A percentile compares a stretch with the other conserved stretches of the same genome.
These are phyloP conservation scores for Sedum album DNA, from an alignment of 164 flowering plant genomes.

Conservation along the genomic window DNA sequence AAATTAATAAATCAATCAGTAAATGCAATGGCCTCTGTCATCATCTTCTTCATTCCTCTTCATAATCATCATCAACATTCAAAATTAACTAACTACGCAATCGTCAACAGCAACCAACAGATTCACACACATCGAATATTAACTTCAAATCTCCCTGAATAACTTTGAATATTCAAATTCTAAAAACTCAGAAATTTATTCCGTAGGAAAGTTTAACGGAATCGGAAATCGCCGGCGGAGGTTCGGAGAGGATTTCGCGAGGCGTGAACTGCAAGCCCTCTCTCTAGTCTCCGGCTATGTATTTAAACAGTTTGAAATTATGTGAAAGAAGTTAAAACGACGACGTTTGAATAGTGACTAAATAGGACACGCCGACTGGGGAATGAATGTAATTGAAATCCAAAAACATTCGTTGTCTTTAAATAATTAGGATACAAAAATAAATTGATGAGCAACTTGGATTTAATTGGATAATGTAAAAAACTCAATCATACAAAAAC, in stretches of 20 bases:
- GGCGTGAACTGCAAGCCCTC: neutral
- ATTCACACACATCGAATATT: neutral
- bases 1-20: neutral
- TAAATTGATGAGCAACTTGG: neutral
- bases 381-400: neutral
- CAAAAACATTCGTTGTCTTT: neutral
- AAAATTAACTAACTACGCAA: neutral
- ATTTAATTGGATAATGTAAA: conserved; percentile 1
- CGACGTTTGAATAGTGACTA: neutral
- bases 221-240: neutral
- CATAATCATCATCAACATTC: neutral
- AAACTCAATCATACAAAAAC: neutral
- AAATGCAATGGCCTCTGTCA: neutral
- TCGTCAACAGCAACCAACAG: neutral
- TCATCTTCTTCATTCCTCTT: neutral
- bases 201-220: neutral
- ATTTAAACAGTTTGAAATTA: neutral
- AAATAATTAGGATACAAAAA: neutral
- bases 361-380: neutral
- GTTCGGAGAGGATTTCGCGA: neutral
- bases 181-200: neutral
- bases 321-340: neutral
- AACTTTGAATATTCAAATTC: neutral
- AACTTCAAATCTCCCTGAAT: neutral
- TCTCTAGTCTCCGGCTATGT: neutral